phyloP scores from a whole-genome alignment of 2,329 filamentous ascomycete genomes.

The Xenoacremonium recifei region DNA sequence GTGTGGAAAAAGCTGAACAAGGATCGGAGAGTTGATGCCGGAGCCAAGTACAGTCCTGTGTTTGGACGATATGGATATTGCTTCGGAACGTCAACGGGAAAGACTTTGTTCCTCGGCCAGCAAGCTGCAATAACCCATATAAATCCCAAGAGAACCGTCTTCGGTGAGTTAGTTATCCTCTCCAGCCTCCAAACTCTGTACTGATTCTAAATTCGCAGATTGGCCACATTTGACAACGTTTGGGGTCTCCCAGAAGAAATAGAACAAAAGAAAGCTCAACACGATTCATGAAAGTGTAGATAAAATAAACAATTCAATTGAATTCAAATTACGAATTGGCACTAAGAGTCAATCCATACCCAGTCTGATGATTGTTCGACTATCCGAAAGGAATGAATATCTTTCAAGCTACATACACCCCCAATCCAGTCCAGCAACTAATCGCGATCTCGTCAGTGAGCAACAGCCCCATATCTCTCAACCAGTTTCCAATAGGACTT shows the following conservation, averaged over 20 bases:
- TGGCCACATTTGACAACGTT: constrained; percentile 18
- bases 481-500: constrained; percentile 19
- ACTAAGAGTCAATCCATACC: not conserved
- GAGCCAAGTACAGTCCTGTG: constrained; percentile 22
- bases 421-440: not conserved
- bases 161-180: too few relatives aligned
- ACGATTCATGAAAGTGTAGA: too few relatives aligned
- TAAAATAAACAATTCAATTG: too few relatives aligned
- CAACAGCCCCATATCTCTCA: constrained; percentile 9
- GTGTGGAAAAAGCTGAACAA: constrained; percentile 25
- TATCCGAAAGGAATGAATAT: too few relatives aligned
- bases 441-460: constrained; percentile 8
- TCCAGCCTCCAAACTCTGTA: too few relatives aligned
- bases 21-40: constrained; percentile 19
- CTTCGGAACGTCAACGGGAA: constrained; percentile 9
- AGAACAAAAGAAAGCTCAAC: not conserved
- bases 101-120: constrained; percentile 11
- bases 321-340: not conserved
- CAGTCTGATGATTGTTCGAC: not conserved
- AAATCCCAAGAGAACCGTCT: constrained; percentile 14
- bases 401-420: too few relatives aligned
- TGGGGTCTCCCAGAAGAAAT: constrained; percentile 13
- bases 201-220: constrained; percentile 6
- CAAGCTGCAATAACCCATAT: constrained; percentile 9
- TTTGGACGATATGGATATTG: constrained; percentile 24